Base-by-base conservation (phyloP, 192 early-diverging fungal genomes). In the Thoreauomyces humboldtii region DNA sequence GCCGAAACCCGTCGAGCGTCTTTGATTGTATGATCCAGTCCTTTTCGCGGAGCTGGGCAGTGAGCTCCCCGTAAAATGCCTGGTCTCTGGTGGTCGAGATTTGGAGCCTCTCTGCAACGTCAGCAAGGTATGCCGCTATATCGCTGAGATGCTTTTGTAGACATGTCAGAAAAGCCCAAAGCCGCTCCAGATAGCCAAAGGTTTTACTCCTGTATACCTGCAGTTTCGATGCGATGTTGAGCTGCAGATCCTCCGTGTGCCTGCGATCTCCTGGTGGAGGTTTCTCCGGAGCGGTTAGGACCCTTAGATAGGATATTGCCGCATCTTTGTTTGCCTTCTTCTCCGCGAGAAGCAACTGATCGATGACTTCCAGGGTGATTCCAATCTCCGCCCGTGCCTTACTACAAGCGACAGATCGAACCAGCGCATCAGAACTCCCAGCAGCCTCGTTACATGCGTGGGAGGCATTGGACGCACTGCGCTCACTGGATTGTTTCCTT, bases 21-120 rank as follows among this genome's bases (percentile, higher is more conserved):
- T 57, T 57, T n/a, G 55, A 14, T 34, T 57, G 55, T 9, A 57
- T n/a, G 27, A 57, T 57, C 55, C 55, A 57, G 35, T 36, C 35
- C 19, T 37, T 57, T 27, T 57, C 55, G 34, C 7, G 55, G 2
- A 57, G 35, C 14, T 57, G 19, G 7, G 55, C 22, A n/a, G 55
- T 57, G 4, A 57, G 35, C 33, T n/a, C 19, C 3, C 32, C 29
- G 19, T 57, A 57, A 19, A 57, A 57, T 17, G 27, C 35, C 34
- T 35, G 4, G 55, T 57, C 55, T 3, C 55, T 19, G 7, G n/a
- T 19, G 12, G 27, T 36, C 22, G 35, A 35, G 3, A 2, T 27
- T 12, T 34, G 14, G 11, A 57, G 17, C 5, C 55, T 32, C 32
- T 37, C 9, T 17, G 55, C 55, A n/a, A 37, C 55, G n/a, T 57